A percentile compares a stretch with the other conserved stretches of the same genome.
Conservation (phyloP, 805 yeast genomes). For the Candida taoyuanica region DNA sequence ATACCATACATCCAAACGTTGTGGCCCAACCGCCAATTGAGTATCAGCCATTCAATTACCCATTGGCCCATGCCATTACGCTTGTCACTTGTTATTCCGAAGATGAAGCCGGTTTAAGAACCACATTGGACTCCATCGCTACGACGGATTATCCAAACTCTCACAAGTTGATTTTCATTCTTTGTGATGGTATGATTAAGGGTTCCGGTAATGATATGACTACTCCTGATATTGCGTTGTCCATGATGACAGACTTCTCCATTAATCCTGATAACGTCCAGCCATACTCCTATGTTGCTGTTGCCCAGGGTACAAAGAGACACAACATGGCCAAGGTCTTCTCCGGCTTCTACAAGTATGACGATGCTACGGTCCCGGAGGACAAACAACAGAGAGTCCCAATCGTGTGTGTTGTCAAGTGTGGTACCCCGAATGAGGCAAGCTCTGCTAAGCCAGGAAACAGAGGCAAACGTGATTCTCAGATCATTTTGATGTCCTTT, state of each 20-base stretch:
- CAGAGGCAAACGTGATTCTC: constrained; percentile 95
- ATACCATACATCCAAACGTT: constrained; percentile 65
- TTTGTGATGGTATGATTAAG: constrained; percentile 92
- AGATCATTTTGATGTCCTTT: constrained; percentile 84
- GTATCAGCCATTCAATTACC: constrained; percentile 81
- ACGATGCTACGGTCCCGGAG: constrained; percentile 65
- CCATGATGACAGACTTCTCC: constrained; percentile 79
- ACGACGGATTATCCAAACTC: constrained; percentile 95
- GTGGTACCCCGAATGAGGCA: constrained; percentile 82
- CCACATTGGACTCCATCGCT: constrained; percentile 89
- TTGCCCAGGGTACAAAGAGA: constrained; percentile 88
- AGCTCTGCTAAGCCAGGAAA: constrained; percentile 78
- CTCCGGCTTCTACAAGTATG: constrained; percentile 88
- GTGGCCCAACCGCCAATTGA: constrained; percentile 89
- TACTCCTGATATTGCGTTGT: constrained; percentile 86
- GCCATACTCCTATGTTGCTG: constrained; percentile 89
- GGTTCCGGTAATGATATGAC: constrained; percentile 87
- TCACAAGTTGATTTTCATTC: constrained; percentile 77
- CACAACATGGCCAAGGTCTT: constrained; percentile 98
- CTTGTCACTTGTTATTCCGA: constrained; percentile 94
- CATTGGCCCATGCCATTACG: constrained; percentile 69
- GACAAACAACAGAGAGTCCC: constrained; percentile 88
- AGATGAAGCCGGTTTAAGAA: constrained; percentile 78
- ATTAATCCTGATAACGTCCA: constrained; percentile 69
- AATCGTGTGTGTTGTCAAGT: constrained; percentile 70